Conservation (phyloP, 371 early-diverging fungal species). For the Mortierella sp. region DNA sequence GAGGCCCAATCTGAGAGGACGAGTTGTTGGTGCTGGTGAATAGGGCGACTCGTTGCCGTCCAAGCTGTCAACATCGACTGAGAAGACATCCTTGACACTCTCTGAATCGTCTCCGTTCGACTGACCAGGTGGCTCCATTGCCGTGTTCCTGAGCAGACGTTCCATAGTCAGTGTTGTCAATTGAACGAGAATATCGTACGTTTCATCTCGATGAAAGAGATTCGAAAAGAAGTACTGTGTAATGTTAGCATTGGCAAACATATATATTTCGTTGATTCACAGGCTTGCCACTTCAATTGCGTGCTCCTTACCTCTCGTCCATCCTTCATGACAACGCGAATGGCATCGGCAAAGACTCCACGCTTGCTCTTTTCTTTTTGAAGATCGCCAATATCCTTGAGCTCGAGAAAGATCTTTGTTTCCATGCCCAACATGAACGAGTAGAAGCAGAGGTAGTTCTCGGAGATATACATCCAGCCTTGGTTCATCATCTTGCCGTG, state of each 20-base stretch:
- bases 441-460: conserved; percentile 94
- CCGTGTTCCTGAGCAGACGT: conserved; percentile 85
- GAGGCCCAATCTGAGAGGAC: conserved; percentile 68
- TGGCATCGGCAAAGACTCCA: conserved; percentile 91
- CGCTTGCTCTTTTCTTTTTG: conserved; percentile 89
- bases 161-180: conserved; percentile 91
- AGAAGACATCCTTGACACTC: conserved; percentile 44
- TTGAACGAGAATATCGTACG: conserved; percentile 91
- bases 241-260: conserved; percentile 7
- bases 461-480: conserved; percentile 97
- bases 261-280: background rate
- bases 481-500: conserved; percentile 90
- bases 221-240: conserved; percentile 90
- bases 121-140: conserved; percentile 76
- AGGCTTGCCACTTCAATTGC: background rate
- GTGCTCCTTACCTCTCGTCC: conserved; percentile 73
- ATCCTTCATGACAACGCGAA: conserved; percentile 86
- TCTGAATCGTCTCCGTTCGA: conserved; percentile 52
- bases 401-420: conserved; percentile 89
- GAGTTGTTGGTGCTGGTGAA: conserved; percentile 59
- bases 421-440: conserved; percentile 94
- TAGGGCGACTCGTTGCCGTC: conserved; percentile 29
- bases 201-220: conserved; percentile 95
- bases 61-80: conserved; percentile 49
- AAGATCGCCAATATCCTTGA: conserved; percentile 92